A percentile compares a stretch with the other conserved stretches of the same genome.
These are phyloP conservation scores for Plasmopara halstedii DNA, from an alignment of 352 stramenopile genomes.

Conservation along the genomic window DNA sequence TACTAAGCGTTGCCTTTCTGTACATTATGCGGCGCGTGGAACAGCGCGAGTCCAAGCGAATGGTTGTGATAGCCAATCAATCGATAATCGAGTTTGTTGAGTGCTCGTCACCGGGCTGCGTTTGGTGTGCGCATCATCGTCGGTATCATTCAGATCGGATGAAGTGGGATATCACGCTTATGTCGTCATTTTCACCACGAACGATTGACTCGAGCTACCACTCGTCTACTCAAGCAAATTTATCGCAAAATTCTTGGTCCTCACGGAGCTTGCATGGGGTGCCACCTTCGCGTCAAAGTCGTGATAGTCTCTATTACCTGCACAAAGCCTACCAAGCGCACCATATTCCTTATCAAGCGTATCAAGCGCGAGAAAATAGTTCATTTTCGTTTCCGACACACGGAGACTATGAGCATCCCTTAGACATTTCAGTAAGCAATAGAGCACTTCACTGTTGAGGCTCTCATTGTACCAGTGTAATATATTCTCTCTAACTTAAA, in stretches of 20 bases:
- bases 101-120: conserved; percentile 53
- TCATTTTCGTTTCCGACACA: conserved; percentile 12
- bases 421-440: conserved; percentile 11
- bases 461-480: background rate
- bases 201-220: conserved; percentile 56
- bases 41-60: conserved; percentile 41
- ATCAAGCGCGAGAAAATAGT: conserved; percentile 6
- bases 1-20: conserved; percentile 53
- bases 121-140: conserved; percentile 67
- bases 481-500: background rate
- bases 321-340: conserved; percentile 14
- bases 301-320: conserved; percentile 22
- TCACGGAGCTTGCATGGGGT: conserved; percentile 21
- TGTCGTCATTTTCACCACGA: conserved; percentile 43
- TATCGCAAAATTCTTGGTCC: conserved; percentile 33
- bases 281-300: conserved; percentile 8
- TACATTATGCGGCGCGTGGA: conserved; percentile 74
- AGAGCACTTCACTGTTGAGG: conserved; percentile 20
- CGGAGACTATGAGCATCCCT: conserved; percentile 18
- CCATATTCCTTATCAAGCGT: conserved; percentile 2
- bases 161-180: conserved; percentile 57
- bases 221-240: conserved; percentile 34
- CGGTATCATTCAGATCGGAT: conserved; percentile 48
- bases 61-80: conserved; percentile 38
- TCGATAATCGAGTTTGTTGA: conserved; percentile 69